Percentiles rank a stretch among this genome's conserved stretches.
Conservation (phyloP, 108 stramenopile species). For the Skeletonema costatum region DNA sequence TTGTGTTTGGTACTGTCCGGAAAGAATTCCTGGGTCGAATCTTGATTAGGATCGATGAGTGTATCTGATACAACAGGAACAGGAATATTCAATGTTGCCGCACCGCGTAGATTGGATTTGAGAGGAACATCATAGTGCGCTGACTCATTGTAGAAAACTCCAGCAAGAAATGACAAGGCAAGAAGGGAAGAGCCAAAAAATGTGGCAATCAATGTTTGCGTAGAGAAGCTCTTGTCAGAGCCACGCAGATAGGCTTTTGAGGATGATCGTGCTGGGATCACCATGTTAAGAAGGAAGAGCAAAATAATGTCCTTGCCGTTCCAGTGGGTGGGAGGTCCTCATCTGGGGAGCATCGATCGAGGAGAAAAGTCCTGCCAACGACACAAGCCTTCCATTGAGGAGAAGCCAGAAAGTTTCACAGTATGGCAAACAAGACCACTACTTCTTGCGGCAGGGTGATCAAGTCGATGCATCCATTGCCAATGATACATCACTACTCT, state of each 20-base stretch:
- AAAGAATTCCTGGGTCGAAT: not conserved
- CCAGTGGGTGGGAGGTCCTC: too few relatives aligned
- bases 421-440: not conserved
- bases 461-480: slow-evolving; percentile 31
- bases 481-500: slow-evolving; percentile 69
- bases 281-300: not conserved
- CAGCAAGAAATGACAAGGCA: not conserved
- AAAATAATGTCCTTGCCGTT: too few relatives aligned
- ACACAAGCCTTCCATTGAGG: too few relatives aligned
- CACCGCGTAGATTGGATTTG: not conserved
- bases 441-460: slow-evolving; percentile 42
- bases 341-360: too few relatives aligned
- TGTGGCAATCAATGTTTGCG: not conserved
- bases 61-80: too few relatives aligned
- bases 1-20: not conserved
- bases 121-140: not conserved
- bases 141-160: not conserved
- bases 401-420: too few relatives aligned
- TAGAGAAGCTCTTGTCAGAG: not conserved
- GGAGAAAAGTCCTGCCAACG: too few relatives aligned
- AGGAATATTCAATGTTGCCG: not conserved
- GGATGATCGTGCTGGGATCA: not conserved
- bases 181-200: not conserved
- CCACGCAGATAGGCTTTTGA: not conserved
- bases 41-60: not conserved